A percentile compares a stretch with the other conserved stretches of the same genome.
phyloP scores from a whole-genome alignment of 345 rosid species.

The Bruguiera parviflora region DNA sequence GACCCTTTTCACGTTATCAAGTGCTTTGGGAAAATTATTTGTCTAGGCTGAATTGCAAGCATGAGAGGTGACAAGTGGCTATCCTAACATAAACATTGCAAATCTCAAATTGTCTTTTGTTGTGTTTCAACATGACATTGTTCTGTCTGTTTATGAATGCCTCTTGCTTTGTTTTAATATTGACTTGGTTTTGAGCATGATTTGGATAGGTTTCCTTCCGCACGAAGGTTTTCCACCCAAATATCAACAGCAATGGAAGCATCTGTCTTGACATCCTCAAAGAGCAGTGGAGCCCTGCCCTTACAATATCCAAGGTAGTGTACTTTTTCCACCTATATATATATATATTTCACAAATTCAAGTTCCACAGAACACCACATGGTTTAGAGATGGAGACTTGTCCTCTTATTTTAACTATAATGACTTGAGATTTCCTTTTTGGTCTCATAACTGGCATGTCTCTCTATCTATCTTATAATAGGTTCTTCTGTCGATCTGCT shows the following conservation, averaged over 20 bases:
- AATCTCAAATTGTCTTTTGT: not conserved
- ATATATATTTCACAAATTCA: too few species aligned
- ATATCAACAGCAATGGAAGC: conserved; percentile 28
- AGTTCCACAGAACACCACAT: too few species aligned
- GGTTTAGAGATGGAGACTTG: not conserved
- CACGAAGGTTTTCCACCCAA: conserved; percentile 22
- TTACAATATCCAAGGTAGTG: conserved; percentile 19
- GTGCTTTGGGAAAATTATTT: not conserved
- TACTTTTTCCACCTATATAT: too few species aligned
- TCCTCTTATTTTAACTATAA: not conserved
- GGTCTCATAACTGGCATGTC: not conserved
- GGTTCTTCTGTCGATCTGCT: conserved; percentile 22
- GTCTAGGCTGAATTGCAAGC: not conserved
- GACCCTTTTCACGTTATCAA: too few species aligned
- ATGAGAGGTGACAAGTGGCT: not conserved
- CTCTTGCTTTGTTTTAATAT: not conserved
- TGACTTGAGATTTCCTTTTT: not conserved
- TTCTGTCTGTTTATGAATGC: not conserved
- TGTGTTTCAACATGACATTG: not conserved
- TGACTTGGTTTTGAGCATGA: not conserved
- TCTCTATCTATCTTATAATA: not conserved
- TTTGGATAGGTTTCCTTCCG: conserved; percentile 23
- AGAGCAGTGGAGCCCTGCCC: conserved; percentile 24
- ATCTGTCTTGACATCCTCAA: conserved; percentile 25
- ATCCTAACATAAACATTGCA: not conserved